Evolutionary conservation across 2,329 filamentous ascomycete species (phyloP).

Genomic region (Plenodomus tracheiphilus): DNA sequence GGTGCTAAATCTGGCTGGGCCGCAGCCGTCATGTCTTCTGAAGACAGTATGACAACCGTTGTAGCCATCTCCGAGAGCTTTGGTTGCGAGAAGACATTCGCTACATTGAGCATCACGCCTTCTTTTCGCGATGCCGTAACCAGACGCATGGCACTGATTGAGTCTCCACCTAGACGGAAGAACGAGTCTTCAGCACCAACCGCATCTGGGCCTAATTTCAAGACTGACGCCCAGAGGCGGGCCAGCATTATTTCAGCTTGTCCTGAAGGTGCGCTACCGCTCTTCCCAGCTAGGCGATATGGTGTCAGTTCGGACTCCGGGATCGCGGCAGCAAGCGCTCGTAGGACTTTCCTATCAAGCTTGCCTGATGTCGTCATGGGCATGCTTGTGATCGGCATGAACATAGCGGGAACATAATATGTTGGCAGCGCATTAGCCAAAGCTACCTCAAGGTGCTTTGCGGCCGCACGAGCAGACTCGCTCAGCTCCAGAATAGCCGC

Average conservation of each 20-base stretch:
- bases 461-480: constrained; percentile 17
- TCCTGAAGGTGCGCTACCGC: constrained; percentile 31
- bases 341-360: constrained; percentile 47
- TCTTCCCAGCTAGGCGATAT: constrained; percentile 36
- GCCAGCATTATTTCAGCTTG: constrained; percentile 26
- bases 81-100: constrained; percentile 51
- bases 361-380: constrained; percentile 50
- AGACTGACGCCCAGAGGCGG: constrained; percentile 45
- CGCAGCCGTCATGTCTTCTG: constrained; percentile 19
- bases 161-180: constrained; percentile 53
- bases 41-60: constrained; percentile 22
- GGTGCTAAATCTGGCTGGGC: constrained; percentile 19
- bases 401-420: constrained; percentile 51
- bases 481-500: constrained; percentile 26
- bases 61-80: constrained; percentile 49
- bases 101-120: constrained; percentile 47
- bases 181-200: constrained; percentile 52
- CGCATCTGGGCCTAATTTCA: constrained; percentile 44
- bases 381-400: constrained; percentile 48
- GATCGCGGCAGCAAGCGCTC: constrained; percentile 40
- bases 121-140: constrained; percentile 47
- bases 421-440: constrained; percentile 40
- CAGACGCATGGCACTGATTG: constrained; percentile 51
- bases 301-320: constrained; percentile 27
- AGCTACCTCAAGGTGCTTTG: constrained; percentile 29